Percentiles rank a stretch among this genome's conserved stretches.
Conservation (phyloP, 352 stramenopile species). For the Phytopythium chamaehyphon region DNA sequence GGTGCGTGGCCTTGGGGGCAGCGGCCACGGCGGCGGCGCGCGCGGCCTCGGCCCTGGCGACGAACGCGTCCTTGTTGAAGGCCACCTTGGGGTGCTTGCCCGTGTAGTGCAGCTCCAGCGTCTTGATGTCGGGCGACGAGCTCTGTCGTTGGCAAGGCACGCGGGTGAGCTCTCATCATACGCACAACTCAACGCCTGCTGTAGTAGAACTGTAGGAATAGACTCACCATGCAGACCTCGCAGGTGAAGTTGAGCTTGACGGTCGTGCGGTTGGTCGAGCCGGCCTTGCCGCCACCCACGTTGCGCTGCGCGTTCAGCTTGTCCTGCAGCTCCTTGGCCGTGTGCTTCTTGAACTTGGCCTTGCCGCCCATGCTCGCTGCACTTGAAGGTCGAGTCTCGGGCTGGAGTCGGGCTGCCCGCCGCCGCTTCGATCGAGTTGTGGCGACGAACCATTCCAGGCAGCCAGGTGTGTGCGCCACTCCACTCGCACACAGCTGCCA, state of each 20-base stretch:
- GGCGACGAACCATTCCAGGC: too few species aligned
- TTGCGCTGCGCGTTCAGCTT: conserved; percentile 44
- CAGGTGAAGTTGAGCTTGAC: conserved; percentile 70
- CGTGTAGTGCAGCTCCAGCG: conserved; percentile 48
- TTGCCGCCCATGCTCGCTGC: conserved; percentile 52
- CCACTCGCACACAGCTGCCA: too few species aligned
- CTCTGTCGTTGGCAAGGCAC: conserved; percentile 23
- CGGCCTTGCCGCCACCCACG: conserved; percentile 49
- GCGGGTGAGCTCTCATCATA: too few species aligned
- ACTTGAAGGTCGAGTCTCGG: too few species aligned
- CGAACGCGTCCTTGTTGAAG: conserved; percentile 49
- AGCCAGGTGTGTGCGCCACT: too few species aligned
- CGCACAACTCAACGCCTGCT: too few species aligned
- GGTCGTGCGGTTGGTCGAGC: conserved; percentile 25
- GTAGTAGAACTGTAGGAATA: too few species aligned
- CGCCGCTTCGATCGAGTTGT: too few species aligned
- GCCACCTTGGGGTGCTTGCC: conserved; percentile 55
- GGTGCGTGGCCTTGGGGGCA: conserved; percentile 37
- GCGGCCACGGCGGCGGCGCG: conserved; percentile 28
- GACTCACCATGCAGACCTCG: conserved; percentile 62
- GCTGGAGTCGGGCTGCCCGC: too few species aligned
- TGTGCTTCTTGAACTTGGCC: conserved; percentile 79
- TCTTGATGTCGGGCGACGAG: conserved; percentile 60
- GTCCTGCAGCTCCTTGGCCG: conserved; percentile 54
- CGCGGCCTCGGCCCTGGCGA: conserved; percentile 45